Evolutionary conservation across 176 grass and related monocot genomes (phyloP).

Genomic region (Musa acuminata): DNA sequence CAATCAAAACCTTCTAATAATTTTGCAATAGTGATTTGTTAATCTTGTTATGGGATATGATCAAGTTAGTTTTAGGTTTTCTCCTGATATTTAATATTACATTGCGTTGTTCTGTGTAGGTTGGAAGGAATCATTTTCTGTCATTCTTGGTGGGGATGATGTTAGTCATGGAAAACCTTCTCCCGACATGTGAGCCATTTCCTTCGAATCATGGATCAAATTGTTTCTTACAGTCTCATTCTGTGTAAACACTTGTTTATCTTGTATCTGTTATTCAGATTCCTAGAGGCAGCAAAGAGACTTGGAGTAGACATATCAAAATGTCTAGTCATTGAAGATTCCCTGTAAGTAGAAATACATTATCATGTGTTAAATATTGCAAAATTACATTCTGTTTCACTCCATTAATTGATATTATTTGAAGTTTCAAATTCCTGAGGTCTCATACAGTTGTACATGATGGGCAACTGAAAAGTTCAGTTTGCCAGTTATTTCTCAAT

Average conservation of each 20-base stretch:
- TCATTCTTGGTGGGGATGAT: constrained; percentile 79
- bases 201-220: neutral
- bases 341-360: constrained; percentile 35
- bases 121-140: constrained; percentile 65
- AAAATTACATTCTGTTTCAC: too few species aligned
- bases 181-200: constrained; percentile 61
- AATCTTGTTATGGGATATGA: too few species aligned
- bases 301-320: constrained; percentile 51
- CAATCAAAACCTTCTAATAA: too few species aligned
- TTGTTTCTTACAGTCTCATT: neutral
- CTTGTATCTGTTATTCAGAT: constrained; percentile 37
- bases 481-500: too few species aligned
- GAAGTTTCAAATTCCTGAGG: too few species aligned
- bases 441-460: too few species aligned
- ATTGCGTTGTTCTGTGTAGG: constrained; percentile 21
- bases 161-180: constrained; percentile 73
- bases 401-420: too few species aligned
- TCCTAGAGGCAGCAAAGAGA: constrained; percentile 66
- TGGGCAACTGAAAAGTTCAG: too few species aligned
- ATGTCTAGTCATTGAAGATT: constrained; percentile 86
- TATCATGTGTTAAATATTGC: too few species aligned
- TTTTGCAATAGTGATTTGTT: too few species aligned
- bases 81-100: neutral
- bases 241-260: neutral
- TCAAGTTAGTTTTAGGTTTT: too few species aligned